phyloP scores from a whole-genome alignment of 2,329 filamentous ascomycete genomes.

The Endothia cerciana region DNA sequence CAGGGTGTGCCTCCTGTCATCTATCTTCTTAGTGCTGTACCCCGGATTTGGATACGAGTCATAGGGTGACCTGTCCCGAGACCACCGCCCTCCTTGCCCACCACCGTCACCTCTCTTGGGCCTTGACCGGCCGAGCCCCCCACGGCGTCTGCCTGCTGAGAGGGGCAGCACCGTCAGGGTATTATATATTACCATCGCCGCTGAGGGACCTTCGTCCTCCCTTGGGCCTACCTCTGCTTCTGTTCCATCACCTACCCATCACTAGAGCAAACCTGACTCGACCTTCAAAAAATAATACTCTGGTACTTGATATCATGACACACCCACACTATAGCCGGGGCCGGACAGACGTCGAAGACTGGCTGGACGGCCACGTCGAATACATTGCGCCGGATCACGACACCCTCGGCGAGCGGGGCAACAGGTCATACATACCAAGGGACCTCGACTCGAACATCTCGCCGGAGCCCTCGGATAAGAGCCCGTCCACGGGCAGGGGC shows the following conservation, averaged over 20 bases:
- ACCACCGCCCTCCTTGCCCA: background rate
- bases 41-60: constrained; percentile 4
- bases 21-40: background rate
- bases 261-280: background rate
- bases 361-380: constrained; percentile 28
- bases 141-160: constrained; percentile 1
- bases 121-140: constrained; percentile 7
- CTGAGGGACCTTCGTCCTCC: background rate
- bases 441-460: constrained; percentile 5
- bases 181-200: constrained; percentile 4
- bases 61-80: constrained; percentile 10
- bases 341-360: constrained; percentile 25
- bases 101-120: background rate
- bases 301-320: constrained; percentile 13
- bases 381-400: constrained; percentile 26
- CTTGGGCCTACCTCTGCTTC: background rate
- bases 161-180: background rate
- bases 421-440: constrained; percentile 16
- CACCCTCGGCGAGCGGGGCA: constrained; percentile 1
- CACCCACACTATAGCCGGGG: constrained; percentile 8
- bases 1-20: background rate
- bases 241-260: background rate
- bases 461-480: constrained; percentile 13
- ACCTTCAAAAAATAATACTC: background rate
- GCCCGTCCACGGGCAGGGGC: background rate